These are phyloP conservation scores for Moniliophthora roreri DNA, from an alignment of 1,284 basidiomycete genomes.

Conservation along the genomic window DNA sequence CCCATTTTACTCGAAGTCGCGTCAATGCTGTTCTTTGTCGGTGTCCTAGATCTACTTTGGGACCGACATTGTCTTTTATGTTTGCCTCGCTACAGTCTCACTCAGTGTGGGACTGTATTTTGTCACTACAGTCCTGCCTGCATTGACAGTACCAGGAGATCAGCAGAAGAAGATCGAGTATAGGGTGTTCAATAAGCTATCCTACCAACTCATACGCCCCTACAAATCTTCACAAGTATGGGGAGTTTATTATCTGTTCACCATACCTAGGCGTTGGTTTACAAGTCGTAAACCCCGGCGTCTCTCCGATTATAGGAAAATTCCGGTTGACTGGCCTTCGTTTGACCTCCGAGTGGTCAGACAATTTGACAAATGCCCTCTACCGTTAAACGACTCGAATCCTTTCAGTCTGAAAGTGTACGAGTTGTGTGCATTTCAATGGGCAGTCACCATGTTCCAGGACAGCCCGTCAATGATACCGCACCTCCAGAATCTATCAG, in stretches of 20 bases:
- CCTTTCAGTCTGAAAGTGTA: background rate
- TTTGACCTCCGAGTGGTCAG: background rate
- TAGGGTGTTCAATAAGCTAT: background rate
- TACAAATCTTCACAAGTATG: slow-evolving; percentile 15
- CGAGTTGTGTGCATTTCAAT: background rate
- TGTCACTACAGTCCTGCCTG: background rate
- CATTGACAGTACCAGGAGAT: background rate
- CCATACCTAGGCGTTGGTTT: too few relatives aligned
- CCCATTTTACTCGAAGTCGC: slow-evolving; percentile 29
- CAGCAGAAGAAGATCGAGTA: too few relatives aligned
- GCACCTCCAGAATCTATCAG: background rate
- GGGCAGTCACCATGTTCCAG: background rate
- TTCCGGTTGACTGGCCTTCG: background rate
- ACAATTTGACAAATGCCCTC: background rate
- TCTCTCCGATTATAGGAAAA: too few relatives aligned
- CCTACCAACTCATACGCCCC: slow-evolving; percentile 4
- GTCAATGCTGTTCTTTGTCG: slow-evolving; percentile 28
- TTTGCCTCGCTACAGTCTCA: background rate
- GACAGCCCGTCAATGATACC: background rate
- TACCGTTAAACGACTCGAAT: too few relatives aligned
- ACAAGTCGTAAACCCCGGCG: too few relatives aligned
- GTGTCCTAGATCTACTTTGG: slow-evolving; percentile 22
- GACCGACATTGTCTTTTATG: background rate
- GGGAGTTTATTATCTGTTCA: slow-evolving; percentile 6
- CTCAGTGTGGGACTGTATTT: background rate